Conservation (phyloP, 345 rosid species). For the Melastoma malabathricum region DNA sequence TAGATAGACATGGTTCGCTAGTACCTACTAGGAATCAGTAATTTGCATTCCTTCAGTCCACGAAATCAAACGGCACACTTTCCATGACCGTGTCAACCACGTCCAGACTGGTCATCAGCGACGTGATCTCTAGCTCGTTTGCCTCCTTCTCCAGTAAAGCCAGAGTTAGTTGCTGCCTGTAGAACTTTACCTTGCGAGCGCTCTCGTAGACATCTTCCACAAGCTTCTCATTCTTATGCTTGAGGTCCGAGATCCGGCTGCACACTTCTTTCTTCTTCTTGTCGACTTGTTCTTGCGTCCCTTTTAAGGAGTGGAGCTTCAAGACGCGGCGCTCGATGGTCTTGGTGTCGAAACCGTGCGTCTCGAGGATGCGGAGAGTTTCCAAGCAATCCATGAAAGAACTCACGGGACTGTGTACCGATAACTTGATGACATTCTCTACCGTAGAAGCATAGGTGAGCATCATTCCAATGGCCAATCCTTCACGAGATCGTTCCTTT, state of each 20-base stretch:
- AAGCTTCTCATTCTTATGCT: constrained; percentile 3
- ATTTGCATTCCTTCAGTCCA: background rate
- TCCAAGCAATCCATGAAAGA: constrained; percentile 8
- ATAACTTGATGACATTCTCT: constrained; percentile 13
- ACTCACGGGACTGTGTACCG: constrained; percentile 6
- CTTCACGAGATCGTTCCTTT: constrained; percentile 18
- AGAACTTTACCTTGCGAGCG: constrained; percentile 6
- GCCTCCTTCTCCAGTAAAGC: constrained; percentile 5
- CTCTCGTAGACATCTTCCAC: constrained; percentile 5
- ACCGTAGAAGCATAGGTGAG: constrained; percentile 16
- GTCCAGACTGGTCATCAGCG: background rate
- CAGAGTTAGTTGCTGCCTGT: constrained; percentile 7
- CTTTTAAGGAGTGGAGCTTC: constrained; percentile 15
- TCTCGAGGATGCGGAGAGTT: constrained; percentile 14
- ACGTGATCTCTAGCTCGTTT: constrained; percentile 8
- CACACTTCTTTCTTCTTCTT: constrained; percentile 4
- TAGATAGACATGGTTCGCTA: no score
- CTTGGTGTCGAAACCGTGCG: constrained; percentile 19
- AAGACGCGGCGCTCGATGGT: constrained; percentile 7
- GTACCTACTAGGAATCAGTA: no score
- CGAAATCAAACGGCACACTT: constrained; percentile 2
- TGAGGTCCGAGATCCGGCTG: constrained; percentile 5
- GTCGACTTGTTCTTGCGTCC: constrained; percentile 9
- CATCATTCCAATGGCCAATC: constrained; percentile 24
- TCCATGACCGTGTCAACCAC: background rate